Conservation (phyloP, 2,329 filamentous ascomycete genomes). For the Knoxdaviesia capensis region DNA sequence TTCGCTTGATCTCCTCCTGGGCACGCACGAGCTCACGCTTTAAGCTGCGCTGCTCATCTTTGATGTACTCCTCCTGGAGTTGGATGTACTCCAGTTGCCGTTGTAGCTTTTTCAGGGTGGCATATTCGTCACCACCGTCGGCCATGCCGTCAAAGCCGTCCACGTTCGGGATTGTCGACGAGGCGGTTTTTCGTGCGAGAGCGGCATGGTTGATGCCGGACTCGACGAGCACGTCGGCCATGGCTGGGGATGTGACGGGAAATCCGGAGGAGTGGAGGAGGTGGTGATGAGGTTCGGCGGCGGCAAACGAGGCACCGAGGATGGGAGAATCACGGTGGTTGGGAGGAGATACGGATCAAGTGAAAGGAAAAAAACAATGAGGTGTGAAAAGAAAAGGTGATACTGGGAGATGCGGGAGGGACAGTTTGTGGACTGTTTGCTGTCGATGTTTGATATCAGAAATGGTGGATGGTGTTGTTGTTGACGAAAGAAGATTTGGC, state of each 20-base stretch:
- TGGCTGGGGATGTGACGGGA: conserved; percentile 18
- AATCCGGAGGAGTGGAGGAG: background rate
- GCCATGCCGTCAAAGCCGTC: conserved; percentile 73
- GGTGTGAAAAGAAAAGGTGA: background rate
- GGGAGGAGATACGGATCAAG: background rate
- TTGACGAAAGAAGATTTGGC: background rate
- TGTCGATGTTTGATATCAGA: background rate
- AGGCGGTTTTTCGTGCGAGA: conserved; percentile 63
- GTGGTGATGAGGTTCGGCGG: background rate
- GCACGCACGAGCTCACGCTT: conserved; percentile 94
- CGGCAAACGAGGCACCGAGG: conserved; percentile 1
- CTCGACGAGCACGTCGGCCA: conserved; percentile 80
- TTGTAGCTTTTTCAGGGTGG: conserved; percentile 88
- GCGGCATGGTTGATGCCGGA: conserved; percentile 53
- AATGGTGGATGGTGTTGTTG: background rate
- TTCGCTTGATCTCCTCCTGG: conserved; percentile 98
- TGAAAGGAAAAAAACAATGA: background rate
- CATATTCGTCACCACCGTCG: conserved; percentile 83
- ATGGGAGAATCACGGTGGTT: background rate
- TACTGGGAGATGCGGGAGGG: background rate
- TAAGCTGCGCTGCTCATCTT: conserved; percentile 95
- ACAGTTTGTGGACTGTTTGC: background rate
- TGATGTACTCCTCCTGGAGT: conserved; percentile 99
- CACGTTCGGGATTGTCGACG: conserved; percentile 70
- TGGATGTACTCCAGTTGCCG: conserved; percentile 93